Base-by-base conservation (phyloP, 1,284 basidiomycete genomes). In the Stygiomarasmius scandens region DNA sequence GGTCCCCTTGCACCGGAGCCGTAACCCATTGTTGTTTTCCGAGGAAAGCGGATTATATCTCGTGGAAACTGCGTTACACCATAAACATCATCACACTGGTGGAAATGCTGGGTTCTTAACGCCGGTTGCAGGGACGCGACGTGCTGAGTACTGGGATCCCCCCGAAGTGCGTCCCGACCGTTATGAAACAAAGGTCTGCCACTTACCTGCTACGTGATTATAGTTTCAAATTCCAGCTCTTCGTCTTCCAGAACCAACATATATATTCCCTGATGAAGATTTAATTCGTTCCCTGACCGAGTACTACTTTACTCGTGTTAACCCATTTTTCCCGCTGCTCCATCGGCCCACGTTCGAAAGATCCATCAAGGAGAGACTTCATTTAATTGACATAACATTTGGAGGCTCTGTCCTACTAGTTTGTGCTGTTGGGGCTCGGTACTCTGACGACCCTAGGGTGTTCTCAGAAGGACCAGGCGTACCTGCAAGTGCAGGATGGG, bases 321-420 rank as follows among this genome's bases (percentile, higher is more conserved):
- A 94, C 67, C 64, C 71, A 2, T 79, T 85, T 62, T 72, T 84
- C 27, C 91, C 92, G 3, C 74, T 95, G n/a, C 74, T 96, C 2
- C 93, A 96, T 67, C 83, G 85, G 0, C 85, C 85, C 1, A 86
- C 85, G 23, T 94, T 96, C 63, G 83, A 90, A 59, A 72, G 74
- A n/a, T 75, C 80, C 45, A 71, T 91, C 45, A 70, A 70, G n/a
- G 78, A 83, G 8, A 79, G 81, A 2, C 67, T 87, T 20, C 86
- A 93, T 68, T 70, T 76, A 12, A 77, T 69, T 10, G 84, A 92
- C 66, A 56, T 77, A 6, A 74, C 82, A 12, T 93, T 94, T 69
- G 89, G 82, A 14, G 81, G 82, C 19, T 83, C 87, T 2, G 80
- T 92, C 47, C 72, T 94, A 32, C 74, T 92, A 45, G 83, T 95